phyloP scores from a whole-genome alignment of 2,329 filamentous ascomycete species.

The Sphaerulina vaccinii region DNA sequence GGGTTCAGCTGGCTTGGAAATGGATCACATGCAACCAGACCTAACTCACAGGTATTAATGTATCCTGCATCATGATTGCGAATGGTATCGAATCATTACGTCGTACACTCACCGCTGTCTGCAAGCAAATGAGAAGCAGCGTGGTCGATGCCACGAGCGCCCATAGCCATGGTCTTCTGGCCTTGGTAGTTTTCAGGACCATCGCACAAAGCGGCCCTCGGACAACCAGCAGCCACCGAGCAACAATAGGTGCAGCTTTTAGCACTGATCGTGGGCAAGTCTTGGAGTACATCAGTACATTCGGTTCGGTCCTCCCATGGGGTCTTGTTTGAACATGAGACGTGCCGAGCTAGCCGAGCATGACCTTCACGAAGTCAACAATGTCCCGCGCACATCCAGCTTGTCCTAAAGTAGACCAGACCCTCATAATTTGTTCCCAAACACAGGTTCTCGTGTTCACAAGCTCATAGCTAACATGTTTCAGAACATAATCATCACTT shows the following conservation, averaged over 20 bases:
- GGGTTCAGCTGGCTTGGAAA: conserved; percentile 1
- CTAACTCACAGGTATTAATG: conserved; percentile 5
- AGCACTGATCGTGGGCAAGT: neutral
- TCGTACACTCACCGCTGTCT: conserved; percentile 17
- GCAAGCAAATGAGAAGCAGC: conserved; percentile 6
- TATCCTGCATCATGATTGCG: conserved; percentile 20
- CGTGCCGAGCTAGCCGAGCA: conserved; percentile 5
- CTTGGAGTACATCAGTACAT: neutral
- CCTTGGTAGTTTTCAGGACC: neutral
- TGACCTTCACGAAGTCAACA: conserved; percentile 3
- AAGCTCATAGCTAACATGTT: neutral
- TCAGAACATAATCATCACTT: too few species aligned
- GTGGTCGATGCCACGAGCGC: neutral
- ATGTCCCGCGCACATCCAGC: neutral
- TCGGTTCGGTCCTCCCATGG: conserved; percentile 1
- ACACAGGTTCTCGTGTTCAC: neutral
- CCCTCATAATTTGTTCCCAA: neutral
- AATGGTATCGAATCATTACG: conserved; percentile 12
- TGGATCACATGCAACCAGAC: conserved; percentile 20
- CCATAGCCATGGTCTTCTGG: neutral
- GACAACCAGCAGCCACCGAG: neutral
- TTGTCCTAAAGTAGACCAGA: neutral
- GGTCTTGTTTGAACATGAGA: neutral
- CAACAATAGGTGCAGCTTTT: neutral
- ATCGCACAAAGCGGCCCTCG: neutral